phyloP scores from a whole-genome alignment of 495 filamentous ascomycete species.

The Daldinia childiae region DNA sequence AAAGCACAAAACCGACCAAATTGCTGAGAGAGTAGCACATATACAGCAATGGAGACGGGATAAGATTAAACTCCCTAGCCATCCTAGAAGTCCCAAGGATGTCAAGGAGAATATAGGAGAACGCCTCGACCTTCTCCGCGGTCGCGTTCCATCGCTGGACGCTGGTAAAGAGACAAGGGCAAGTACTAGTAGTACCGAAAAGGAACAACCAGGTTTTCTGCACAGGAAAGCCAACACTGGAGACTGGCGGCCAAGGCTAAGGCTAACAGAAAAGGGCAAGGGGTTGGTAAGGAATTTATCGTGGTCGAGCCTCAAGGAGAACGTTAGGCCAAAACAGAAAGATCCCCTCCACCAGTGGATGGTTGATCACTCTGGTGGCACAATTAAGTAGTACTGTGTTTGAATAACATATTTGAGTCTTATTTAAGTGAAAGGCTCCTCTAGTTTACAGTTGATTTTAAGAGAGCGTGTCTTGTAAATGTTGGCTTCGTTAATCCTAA shows the following conservation, averaged over 20 bases:
- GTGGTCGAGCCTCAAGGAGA: neutral
- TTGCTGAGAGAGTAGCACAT: neutral
- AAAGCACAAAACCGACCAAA: neutral
- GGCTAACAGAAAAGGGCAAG: slow-evolving; percentile 8
- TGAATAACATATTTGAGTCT: no score
- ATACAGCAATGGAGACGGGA: neutral
- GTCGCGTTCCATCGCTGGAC: neutral
- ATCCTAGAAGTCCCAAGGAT: neutral
- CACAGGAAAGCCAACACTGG: neutral
- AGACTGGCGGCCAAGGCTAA: neutral
- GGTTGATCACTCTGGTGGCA: slow-evolving; percentile 32
- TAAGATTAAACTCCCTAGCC: neutral
- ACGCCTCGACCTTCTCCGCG: neutral
- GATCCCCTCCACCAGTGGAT: slow-evolving; percentile 42
- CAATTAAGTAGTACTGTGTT: neutral
- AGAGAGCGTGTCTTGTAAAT: no score
- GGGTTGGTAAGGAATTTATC: slow-evolving; percentile 1
- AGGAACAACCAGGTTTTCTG: neutral
- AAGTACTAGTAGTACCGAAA: neutral
- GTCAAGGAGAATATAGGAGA: neutral
- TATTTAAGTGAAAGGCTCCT: no score
- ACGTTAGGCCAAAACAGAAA: slow-evolving; percentile 17
- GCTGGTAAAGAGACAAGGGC: neutral
- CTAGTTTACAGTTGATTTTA: no score
- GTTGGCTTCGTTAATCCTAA: no score